Evolutionary conservation across 768 basidiomycete species (phyloP).

Genomic region (Kwoniella dejecticola): DNA sequence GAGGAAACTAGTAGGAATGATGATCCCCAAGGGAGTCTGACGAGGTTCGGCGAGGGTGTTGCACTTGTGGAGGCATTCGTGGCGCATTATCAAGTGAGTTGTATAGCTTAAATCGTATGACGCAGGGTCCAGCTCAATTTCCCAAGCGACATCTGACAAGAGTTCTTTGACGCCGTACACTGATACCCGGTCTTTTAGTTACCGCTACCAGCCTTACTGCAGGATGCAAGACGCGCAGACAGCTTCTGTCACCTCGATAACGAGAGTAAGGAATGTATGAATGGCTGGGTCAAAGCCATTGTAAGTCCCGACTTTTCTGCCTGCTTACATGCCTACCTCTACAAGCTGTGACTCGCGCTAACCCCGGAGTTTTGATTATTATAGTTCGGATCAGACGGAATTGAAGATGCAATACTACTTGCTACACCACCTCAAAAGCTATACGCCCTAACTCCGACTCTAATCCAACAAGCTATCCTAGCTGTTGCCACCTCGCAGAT

Average conservation of each 20-base stretch:
- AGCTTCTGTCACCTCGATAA: constrained; percentile 24
- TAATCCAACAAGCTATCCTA: constrained; percentile 56
- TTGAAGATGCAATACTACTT: constrained; percentile 51
- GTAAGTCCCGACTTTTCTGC: constrained; percentile 25
- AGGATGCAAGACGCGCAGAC: constrained; percentile 28
- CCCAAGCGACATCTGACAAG: neutral
- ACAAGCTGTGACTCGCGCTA: neutral
- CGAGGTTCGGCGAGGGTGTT: constrained; percentile 47
- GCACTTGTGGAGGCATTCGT: constrained; percentile 39
- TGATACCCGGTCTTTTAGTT: constrained; percentile 15
- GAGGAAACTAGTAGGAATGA: constrained; percentile 34
- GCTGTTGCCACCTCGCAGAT: constrained; percentile 53
- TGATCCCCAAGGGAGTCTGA: constrained; percentile 52
- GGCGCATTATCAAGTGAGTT: constrained; percentile 29
- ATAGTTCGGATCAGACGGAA: constrained; percentile 55
- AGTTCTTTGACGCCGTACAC: neutral
- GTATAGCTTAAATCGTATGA: neutral
- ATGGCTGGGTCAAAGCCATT: constrained; percentile 53
- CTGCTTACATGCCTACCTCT: neutral
- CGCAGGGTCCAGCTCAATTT: too few relatives aligned
- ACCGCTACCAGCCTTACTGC: constrained; percentile 30
- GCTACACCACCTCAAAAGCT: constrained; percentile 54
- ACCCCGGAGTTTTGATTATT: neutral
- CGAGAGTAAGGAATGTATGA: constrained; percentile 32
- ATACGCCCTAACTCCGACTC: constrained; percentile 51